phyloP scores from a whole-genome alignment of 2,329 filamentous ascomycete genomes.

The Phaeosphaeria sp. region DNA sequence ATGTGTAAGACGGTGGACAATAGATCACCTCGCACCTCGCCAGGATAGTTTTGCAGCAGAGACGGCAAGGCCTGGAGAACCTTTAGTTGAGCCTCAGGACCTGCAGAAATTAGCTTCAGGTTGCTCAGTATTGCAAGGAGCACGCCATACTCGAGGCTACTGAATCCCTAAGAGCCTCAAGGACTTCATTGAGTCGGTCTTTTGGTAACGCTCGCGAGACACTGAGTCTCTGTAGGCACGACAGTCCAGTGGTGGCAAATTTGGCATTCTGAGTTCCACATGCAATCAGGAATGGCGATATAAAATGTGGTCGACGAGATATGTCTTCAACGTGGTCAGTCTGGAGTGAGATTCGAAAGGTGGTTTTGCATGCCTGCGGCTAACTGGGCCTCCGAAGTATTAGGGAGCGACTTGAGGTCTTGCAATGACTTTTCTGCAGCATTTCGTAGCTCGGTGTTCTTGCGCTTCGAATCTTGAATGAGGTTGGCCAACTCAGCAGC shows the following conservation, averaged over 20 bases:
- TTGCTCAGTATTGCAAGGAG: neutral
- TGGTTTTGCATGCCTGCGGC: slow-evolving; percentile 64
- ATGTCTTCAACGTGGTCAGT: slow-evolving; percentile 68
- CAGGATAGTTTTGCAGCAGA: slow-evolving; percentile 86
- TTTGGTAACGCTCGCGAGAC: slow-evolving; percentile 80
- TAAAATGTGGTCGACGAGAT: slow-evolving; percentile 79
- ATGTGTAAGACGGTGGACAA: slow-evolving; percentile 85
- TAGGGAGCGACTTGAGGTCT: slow-evolving; percentile 79
- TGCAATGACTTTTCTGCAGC: slow-evolving; percentile 93
- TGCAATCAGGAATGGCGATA: slow-evolving; percentile 92
- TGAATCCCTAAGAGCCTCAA: slow-evolving; percentile 87
- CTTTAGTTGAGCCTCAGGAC: slow-evolving; percentile 91
- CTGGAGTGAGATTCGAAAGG: neutral
- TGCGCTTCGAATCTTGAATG: slow-evolving; percentile 94
- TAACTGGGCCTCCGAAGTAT: slow-evolving; percentile 77
- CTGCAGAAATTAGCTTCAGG: slow-evolving; percentile 44
- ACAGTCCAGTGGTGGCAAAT: slow-evolving; percentile 84
- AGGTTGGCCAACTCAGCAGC: slow-evolving; percentile 87
- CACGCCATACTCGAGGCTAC: slow-evolving; percentile 67
- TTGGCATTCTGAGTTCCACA: slow-evolving; percentile 90
- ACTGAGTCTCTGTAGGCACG: slow-evolving; percentile 87
- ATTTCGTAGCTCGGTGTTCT: slow-evolving; percentile 87
- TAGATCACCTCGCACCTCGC: slow-evolving; percentile 79
- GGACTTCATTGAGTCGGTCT: slow-evolving; percentile 80
- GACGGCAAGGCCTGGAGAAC: slow-evolving; percentile 91